Conservation (phyloP, 371 early-diverging fungal genomes). For the Mucor sp. region DNA sequence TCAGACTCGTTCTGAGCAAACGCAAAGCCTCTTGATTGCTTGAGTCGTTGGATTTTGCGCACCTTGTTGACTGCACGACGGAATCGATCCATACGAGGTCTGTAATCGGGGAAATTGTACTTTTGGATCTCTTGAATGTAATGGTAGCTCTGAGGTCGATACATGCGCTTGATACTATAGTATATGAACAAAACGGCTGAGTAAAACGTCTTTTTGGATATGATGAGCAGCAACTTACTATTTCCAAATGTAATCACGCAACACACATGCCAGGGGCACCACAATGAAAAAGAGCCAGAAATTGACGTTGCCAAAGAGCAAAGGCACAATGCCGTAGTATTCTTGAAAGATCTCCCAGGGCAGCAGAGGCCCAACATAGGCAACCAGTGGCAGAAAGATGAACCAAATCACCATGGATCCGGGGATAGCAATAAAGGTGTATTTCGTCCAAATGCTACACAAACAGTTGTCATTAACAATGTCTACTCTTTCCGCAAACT, state of each 20-base stretch:
- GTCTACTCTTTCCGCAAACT: no score
- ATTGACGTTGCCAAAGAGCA: conserved; percentile 68
- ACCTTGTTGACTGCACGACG: conserved; percentile 96
- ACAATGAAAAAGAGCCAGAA: conserved; percentile 91
- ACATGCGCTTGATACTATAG: conserved; percentile 76
- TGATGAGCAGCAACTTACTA: conserved; percentile 61
- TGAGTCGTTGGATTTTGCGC: conserved; percentile 89
- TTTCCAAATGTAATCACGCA: conserved; percentile 93
- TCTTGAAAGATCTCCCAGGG: conserved; percentile 73
- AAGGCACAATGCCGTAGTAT: conserved; percentile 76
- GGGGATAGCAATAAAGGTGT: conserved; percentile 76
- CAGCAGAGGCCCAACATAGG: conserved; percentile 72
- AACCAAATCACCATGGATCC: conserved; percentile 90
- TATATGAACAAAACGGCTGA: not conserved
- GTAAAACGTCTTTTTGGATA: not conserved
- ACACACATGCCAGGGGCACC: conserved; percentile 75
- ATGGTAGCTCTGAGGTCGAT: conserved; percentile 83
- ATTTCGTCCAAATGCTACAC: conserved; percentile 81
- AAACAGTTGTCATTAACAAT: not conserved
- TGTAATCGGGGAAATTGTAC: conserved; percentile 94
- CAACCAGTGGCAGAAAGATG: conserved; percentile 84
- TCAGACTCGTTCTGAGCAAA: conserved; percentile 97
- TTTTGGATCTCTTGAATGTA: conserved; percentile 97
- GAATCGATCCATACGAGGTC: conserved; percentile 96
- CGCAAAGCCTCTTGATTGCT: conserved; percentile 92